A percentile compares a stretch with the other conserved stretches of the same genome.
These are phyloP conservation scores for Paramecium caudatum DNA, from an alignment of 73 alveolate species.

Conservation along the genomic window DNA sequence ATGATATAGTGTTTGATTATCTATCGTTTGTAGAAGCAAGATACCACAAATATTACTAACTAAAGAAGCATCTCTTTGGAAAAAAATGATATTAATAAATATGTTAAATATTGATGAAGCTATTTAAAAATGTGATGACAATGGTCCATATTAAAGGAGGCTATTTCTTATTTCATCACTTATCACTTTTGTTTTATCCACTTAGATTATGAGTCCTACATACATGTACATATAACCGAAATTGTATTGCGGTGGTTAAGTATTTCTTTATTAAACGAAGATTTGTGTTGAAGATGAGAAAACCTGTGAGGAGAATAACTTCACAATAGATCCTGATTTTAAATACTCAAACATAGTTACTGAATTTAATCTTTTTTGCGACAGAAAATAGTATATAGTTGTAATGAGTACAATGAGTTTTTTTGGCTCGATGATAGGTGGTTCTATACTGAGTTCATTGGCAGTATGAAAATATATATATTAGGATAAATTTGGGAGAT, in stretches of 20 bases:
- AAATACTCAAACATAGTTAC: slow-evolving; percentile 35
- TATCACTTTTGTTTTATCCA: background rate
- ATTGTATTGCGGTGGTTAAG: slow-evolving; percentile 54
- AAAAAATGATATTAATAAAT: slow-evolving; percentile 26
- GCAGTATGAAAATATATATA: background rate
- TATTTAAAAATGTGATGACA: slow-evolving; percentile 22
- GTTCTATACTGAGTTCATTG: background rate
- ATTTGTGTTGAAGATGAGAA: slow-evolving; percentile 5
- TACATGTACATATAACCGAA: slow-evolving; percentile 48
- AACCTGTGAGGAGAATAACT: slow-evolving; percentile 24
- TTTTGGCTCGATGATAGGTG: slow-evolving; percentile 25
- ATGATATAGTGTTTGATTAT: slow-evolving; percentile 63
- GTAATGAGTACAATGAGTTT: slow-evolving; percentile 14
- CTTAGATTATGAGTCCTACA: slow-evolving; percentile 23
- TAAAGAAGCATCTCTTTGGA: slow-evolving; percentile 58
- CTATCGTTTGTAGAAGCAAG: slow-evolving; percentile 65
- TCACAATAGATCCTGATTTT: slow-evolving; percentile 30
- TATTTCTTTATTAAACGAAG: background rate
- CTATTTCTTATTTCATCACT: slow-evolving; percentile 9
- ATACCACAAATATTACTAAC: slow-evolving; percentile 49
- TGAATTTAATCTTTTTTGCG: slow-evolving; percentile 49
- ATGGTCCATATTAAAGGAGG: slow-evolving; percentile 13
- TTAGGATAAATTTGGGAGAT: slow-evolving; percentile 50
- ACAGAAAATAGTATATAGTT: background rate
- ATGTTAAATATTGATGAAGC: slow-evolving; percentile 21